These are phyloP conservation scores for Pulveroboletus sp. DNA, from an alignment of 768 basidiomycete genomes.

Conservation along the genomic window DNA sequence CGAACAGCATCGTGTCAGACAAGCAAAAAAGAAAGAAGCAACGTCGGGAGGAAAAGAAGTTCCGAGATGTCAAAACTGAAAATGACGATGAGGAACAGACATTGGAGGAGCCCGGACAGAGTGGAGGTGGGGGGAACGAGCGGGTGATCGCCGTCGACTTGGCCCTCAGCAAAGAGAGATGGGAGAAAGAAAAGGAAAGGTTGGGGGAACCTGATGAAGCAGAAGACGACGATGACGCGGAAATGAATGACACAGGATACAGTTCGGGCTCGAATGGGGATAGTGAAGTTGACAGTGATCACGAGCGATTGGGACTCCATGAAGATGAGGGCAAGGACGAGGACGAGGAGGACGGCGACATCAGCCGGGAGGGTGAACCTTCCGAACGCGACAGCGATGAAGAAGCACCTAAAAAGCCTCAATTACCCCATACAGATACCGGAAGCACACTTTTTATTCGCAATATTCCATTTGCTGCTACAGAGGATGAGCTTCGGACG, in stretches of 20 bases:
- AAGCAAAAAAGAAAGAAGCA: conserved; percentile 70
- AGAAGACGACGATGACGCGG: conserved; percentile 33
- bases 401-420: conserved; percentile 53
- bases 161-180: conserved; percentile 92
- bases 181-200: conserved; percentile 75
- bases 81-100: conserved; percentile 36
- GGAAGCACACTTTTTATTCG: conserved; percentile 93
- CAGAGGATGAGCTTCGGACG: conserved; percentile 85
- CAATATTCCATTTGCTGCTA: conserved; percentile 88
- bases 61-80: conserved; percentile 26
- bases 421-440: conserved; percentile 76
- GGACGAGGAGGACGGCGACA: conserved; percentile 28
- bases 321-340: conserved; percentile 27
- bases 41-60: conserved; percentile 48
- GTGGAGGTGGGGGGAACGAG: conserved; percentile 39
- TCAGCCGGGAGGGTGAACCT: conserved; percentile 19
- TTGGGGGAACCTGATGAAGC: conserved; percentile 30
- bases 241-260: conserved; percentile 30
- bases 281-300: conserved; percentile 36
- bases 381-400: conserved; percentile 18
- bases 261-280: conserved; percentile 21
- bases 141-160: conserved; percentile 90
- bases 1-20: conserved; percentile 48
- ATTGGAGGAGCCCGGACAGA: conserved; percentile 33
- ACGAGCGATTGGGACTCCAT: conserved; percentile 44